phyloP scores from a whole-genome alignment of 1,139 yeast species.

The Spathaspora sp. region DNA sequence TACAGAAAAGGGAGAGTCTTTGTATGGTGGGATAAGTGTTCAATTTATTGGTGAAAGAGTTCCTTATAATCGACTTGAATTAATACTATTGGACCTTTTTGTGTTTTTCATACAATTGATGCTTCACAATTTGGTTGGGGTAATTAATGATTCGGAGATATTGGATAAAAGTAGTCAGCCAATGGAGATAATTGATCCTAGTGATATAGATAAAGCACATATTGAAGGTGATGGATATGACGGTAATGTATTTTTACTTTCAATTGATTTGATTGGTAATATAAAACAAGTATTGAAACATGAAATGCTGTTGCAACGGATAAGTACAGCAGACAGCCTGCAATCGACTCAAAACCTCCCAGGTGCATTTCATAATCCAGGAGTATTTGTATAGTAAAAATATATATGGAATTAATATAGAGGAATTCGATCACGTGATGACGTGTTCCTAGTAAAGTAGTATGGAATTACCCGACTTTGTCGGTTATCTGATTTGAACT shows the following conservation, averaged over 20 bases:
- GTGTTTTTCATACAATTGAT: slow-evolving; percentile 30
- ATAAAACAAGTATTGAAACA: slow-evolving; percentile 22
- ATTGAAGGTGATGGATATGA: slow-evolving; percentile 39
- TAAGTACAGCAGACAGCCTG: background rate
- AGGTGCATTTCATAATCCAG: slow-evolving; percentile 13
- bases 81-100: slow-evolving; percentile 28
- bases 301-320: slow-evolving; percentile 14
- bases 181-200: slow-evolving; percentile 7
- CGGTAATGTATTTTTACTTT: slow-evolving; percentile 36
- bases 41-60: slow-evolving; percentile 44
- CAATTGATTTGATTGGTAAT: slow-evolving; percentile 26
- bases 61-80: slow-evolving; percentile 26
- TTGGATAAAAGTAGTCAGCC: slow-evolving; percentile 14
- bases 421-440: background rate
- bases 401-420: background rate
- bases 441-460: no score
- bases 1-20: slow-evolving; percentile 18
- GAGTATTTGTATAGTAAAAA: slow-evolving; percentile 12
- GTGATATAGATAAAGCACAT: slow-evolving; percentile 13
- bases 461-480: no score
- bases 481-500: no score
- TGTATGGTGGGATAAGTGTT: slow-evolving; percentile 38
- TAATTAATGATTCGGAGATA: slow-evolving; percentile 30
- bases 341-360: slow-evolving; percentile 4
- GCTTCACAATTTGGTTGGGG: slow-evolving; percentile 34